phyloP scores from a whole-genome alignment of 2,329 filamentous ascomycete genomes.

The Aspergillus sojae region DNA sequence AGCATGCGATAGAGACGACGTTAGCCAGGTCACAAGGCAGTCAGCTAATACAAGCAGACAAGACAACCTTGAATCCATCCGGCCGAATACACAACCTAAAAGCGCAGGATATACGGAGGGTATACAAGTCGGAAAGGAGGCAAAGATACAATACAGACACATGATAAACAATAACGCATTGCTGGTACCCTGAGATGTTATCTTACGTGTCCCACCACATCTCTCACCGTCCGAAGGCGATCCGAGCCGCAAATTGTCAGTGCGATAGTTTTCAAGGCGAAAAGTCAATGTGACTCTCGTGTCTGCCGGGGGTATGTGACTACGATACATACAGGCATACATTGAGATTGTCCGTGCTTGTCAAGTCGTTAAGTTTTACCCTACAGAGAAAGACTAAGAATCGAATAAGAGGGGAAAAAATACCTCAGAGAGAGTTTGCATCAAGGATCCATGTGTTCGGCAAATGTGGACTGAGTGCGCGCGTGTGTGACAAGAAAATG shows the following conservation, averaged over 20 bases:
- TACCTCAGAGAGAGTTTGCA: neutral
- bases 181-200: neutral
- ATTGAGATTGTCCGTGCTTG: conserved; percentile 1
- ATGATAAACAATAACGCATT: neutral
- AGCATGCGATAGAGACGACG: neutral
- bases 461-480: neutral
- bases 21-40: neutral
- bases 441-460: neutral
- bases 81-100: neutral
- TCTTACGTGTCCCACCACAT: conserved; percentile 7
- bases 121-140: too few relatives aligned
- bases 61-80: neutral
- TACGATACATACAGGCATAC: neutral
- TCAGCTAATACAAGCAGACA: neutral
- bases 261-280: conserved; percentile 7
- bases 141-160: neutral
- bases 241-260: conserved; percentile 5
- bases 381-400: neutral
- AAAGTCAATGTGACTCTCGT: neutral
- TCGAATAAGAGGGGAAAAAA: neutral
- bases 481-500: conserved; percentile 9
- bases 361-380: neutral
- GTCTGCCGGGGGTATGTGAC: neutral
- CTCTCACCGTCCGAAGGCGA: conserved; percentile 1
- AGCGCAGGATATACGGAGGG: neutral